A percentile compares a stretch with the other conserved stretches of the same genome.
Conservation (phyloP, 495 filamentous ascomycete species). For the Neurospora sp. region DNA sequence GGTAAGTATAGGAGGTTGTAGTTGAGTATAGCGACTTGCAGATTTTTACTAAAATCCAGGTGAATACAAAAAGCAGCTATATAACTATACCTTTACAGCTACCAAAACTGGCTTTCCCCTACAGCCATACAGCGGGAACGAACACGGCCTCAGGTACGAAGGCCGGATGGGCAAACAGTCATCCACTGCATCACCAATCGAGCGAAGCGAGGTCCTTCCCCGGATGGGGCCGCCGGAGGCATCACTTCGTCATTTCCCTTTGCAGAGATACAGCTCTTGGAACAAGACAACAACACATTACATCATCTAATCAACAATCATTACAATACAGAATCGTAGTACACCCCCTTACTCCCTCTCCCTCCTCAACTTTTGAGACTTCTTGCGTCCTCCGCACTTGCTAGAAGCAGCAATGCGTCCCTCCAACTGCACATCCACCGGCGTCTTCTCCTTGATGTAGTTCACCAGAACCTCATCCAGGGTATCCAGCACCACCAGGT, state of each 20-base stretch:
- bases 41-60: too few species aligned
- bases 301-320: neutral
- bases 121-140: too few species aligned
- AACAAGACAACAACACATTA: neutral
- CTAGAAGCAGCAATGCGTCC: constrained; percentile 30
- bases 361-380: neutral
- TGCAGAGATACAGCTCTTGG: neutral
- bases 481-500: constrained; percentile 34
- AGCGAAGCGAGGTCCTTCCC: neutral
- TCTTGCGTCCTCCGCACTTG: constrained; percentile 1
- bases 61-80: too few species aligned
- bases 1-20: too few species aligned
- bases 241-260: neutral
- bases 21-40: too few species aligned
- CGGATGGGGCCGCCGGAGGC: neutral
- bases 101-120: too few species aligned
- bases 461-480: constrained; percentile 41
- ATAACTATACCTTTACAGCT: too few species aligned
- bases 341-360: neutral
- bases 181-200: neutral
- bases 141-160: neutral
- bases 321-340: neutral
- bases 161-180: neutral
- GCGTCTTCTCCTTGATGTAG: constrained; percentile 34
- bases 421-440: constrained; percentile 38